Evolutionary conservation across 257 asterid genomes (phyloP).

Genomic region (Petrea volubilis): DNA sequence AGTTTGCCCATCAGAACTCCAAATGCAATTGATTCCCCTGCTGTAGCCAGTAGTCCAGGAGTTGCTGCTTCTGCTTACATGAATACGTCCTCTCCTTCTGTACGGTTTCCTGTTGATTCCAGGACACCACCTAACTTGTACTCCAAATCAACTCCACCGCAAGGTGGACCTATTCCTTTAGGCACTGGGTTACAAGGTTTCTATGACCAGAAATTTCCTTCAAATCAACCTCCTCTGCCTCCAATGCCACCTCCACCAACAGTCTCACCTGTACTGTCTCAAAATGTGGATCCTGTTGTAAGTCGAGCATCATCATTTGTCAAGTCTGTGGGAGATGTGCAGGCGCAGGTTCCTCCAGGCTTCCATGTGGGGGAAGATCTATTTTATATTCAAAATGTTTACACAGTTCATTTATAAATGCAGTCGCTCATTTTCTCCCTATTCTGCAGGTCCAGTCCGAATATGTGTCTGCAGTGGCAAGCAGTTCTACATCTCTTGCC

Average conservation of each 20-base stretch:
- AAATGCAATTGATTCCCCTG: conserved; percentile 44
- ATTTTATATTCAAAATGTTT: not conserved
- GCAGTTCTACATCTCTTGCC: conserved; percentile 36
- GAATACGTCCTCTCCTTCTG: conserved; percentile 45
- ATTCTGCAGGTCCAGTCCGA: not conserved
- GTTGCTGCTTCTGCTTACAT: conserved; percentile 38
- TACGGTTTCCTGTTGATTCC: conserved; percentile 49
- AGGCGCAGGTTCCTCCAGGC: not conserved
- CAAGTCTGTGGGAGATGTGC: not conserved
- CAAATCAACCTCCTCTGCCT: conserved; percentile 51
- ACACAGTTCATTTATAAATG: not conserved
- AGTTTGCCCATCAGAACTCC: conserved; percentile 40
- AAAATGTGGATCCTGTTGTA: not conserved
- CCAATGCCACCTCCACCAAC: conserved; percentile 58
- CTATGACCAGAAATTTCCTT: conserved; percentile 42
- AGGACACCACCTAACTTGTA: conserved; percentile 52
- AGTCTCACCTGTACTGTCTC: not conserved
- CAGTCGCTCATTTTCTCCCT: not conserved
- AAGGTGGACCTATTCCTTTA: not conserved
- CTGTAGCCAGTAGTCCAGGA: conserved; percentile 46
- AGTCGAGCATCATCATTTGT: not conserved
- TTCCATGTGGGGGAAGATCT: not conserved
- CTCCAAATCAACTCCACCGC: conserved; percentile 42
- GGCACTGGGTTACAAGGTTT: conserved; percentile 34
- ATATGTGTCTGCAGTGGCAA: not conserved